Percentiles rank a stretch among this genome's conserved stretches.
These are phyloP conservation scores for Spatholobus suberectus DNA, from an alignment of 306 rosid species.

Conservation along the genomic window DNA sequence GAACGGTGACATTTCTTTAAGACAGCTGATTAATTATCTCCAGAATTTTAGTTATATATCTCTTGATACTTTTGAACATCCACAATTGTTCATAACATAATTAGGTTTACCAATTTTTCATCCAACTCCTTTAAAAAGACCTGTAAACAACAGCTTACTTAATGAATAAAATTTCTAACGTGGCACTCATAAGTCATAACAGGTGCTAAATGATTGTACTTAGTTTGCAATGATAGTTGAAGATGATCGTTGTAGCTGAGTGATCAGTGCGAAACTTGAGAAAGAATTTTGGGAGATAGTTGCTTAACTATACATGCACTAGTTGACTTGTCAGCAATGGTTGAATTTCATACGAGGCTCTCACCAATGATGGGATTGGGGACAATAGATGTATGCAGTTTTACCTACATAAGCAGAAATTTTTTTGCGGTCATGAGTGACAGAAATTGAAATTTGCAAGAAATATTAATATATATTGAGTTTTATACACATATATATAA, in stretches of 20 bases:
- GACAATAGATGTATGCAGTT: not conserved
- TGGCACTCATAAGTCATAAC: not conserved
- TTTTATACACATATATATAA: too few species aligned
- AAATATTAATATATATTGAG: too few species aligned
- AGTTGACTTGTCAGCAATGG: not conserved
- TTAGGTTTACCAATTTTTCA: not conserved
- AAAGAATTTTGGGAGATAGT: not conserved
- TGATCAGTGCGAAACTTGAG: not conserved
- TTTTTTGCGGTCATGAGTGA: not conserved
- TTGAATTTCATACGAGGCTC: not conserved
- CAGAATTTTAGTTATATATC: not conserved
- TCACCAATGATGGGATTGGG: not conserved
- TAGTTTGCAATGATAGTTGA: conserved; percentile 3
- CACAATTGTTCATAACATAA: not conserved
- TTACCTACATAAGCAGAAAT: not conserved
- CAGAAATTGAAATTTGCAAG: not conserved
- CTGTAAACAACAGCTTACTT: not conserved
- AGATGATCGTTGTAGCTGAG: not conserved
- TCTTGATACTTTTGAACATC: not conserved
- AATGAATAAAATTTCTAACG: not conserved
- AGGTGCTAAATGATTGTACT: conserved; percentile 4
- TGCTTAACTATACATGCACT: not conserved
- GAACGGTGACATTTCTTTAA: not conserved
- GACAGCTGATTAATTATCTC: not conserved
- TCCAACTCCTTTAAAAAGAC: not conserved